phyloP scores from a whole-genome alignment of 2,329 filamentous ascomycete species.

The Talaromyces marneffei region DNA sequence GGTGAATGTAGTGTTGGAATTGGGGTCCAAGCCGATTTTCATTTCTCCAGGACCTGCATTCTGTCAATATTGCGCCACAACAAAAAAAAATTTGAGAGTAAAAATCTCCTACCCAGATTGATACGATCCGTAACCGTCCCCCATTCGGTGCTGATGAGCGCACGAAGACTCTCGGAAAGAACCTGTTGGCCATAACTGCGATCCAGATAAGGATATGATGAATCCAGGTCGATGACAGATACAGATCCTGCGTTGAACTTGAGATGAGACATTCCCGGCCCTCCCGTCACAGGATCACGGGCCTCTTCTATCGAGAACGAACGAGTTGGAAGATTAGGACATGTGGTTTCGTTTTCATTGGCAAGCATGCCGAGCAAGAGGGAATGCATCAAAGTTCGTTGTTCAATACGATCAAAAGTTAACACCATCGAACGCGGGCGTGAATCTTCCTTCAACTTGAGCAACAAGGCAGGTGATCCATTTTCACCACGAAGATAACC shows the following conservation, averaged over 20 bases:
- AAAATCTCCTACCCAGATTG: constrained; percentile 55
- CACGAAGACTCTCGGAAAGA: constrained; percentile 67
- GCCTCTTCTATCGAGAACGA: constrained; percentile 57
- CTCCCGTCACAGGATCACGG: constrained; percentile 28
- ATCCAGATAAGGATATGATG: constrained; percentile 45
- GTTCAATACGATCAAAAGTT: constrained; percentile 67
- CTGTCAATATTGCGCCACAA: constrained; percentile 15
- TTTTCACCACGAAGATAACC: constrained; percentile 68
- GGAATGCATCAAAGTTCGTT: constrained; percentile 65
- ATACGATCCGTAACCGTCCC: constrained; percentile 77
- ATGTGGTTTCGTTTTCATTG: constrained; percentile 62
- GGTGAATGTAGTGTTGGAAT: constrained; percentile 56
- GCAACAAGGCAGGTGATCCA: constrained; percentile 61
- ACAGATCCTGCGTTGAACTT: constrained; percentile 34
- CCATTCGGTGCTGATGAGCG: constrained; percentile 68
- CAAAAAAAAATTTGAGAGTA: too few species aligned
- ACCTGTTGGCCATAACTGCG: constrained; percentile 61
- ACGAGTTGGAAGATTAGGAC: constrained; percentile 61
- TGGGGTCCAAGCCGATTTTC: constrained; percentile 59
- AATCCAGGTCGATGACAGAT: constrained; percentile 65
- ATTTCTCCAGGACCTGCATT: constrained; percentile 60
- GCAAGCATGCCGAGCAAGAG: constrained; percentile 68
- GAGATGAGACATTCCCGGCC: constrained; percentile 27
- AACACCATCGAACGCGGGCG: constrained; percentile 67
- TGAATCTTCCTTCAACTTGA: constrained; percentile 63